phyloP scores from a whole-genome alignment of 1,139 yeast genomes.

The Petasospora fabianii region DNA sequence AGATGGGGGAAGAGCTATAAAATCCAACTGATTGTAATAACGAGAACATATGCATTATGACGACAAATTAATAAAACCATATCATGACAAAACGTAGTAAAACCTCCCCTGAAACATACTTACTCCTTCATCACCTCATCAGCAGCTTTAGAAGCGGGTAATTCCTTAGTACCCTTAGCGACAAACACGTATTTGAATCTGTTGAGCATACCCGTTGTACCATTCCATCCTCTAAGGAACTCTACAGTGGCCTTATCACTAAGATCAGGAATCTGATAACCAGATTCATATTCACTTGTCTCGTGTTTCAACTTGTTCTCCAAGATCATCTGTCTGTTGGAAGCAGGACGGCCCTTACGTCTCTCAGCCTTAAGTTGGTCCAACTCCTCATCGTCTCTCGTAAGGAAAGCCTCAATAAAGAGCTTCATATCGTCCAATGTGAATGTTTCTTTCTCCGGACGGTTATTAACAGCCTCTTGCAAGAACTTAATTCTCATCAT shows the following conservation, averaged over 20 bases:
- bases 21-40: background rate
- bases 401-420: constrained; percentile 59
- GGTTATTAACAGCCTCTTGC: constrained; percentile 56
- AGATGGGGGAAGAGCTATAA: constrained; percentile 2
- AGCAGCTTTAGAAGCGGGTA: constrained; percentile 16
- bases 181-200: constrained; percentile 44
- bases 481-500: constrained; percentile 54
- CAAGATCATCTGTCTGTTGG: constrained; percentile 62
- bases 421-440: constrained; percentile 54
- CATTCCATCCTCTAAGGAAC: constrained; percentile 69
- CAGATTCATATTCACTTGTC: constrained; percentile 56
- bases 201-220: constrained; percentile 76
- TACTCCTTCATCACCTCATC: constrained; percentile 3
- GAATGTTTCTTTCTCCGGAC: constrained; percentile 42
- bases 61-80: background rate
- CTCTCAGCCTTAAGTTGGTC: constrained; percentile 53
- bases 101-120: background rate
- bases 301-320: constrained; percentile 64
- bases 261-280: constrained; percentile 73
- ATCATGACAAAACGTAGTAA: background rate
- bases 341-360: constrained; percentile 85
- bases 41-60: background rate
- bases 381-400: constrained; percentile 71
- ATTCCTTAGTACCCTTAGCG: constrained; percentile 23
- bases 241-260: constrained; percentile 57